phyloP scores from a whole-genome alignment of 257 asterid species.

The Penstemon barbatus region DNA sequence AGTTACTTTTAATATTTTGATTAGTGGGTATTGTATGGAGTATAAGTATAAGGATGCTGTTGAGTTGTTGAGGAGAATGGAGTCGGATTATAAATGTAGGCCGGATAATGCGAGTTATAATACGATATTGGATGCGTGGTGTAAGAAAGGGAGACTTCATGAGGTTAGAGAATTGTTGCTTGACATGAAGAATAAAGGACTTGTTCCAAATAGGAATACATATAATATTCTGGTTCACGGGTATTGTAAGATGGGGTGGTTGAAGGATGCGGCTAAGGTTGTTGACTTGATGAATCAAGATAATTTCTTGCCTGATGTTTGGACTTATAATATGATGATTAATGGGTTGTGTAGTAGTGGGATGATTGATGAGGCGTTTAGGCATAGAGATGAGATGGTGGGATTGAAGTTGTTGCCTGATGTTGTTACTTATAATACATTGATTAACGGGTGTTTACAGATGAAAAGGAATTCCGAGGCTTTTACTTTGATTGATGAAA shows the following conservation, averaged over 20 bases:
- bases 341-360: constrained; percentile 60
- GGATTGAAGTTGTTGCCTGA: constrained; percentile 67
- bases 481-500: constrained; percentile 57
- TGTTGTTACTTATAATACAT: constrained; percentile 75
- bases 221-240: constrained; percentile 78
- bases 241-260: constrained; percentile 73
- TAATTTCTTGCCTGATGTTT: constrained; percentile 58
- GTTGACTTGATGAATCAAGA: constrained; percentile 68
- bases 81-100: constrained; percentile 42
- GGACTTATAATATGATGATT: constrained; percentile 75
- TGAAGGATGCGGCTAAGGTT: constrained; percentile 69
- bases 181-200: constrained; percentile 70
- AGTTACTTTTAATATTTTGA: constrained; percentile 66
- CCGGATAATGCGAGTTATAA: constrained; percentile 77
- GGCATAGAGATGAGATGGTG: constrained; percentile 61
- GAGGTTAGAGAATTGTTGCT: constrained; percentile 65
- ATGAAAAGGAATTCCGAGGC: constrained; percentile 45
- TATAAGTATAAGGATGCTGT: constrained; percentile 54
- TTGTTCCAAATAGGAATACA: constrained; percentile 57
- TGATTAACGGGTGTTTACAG: constrained; percentile 68
- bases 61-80: constrained; percentile 56
- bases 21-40: constrained; percentile 68
- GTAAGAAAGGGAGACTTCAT: constrained; percentile 72
- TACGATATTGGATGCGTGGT: constrained; percentile 56
- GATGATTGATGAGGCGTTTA: constrained; percentile 70